Evolutionary conservation across 176 grass and related monocot species (phyloP).

Genomic region (Triticum urartu): DNA sequence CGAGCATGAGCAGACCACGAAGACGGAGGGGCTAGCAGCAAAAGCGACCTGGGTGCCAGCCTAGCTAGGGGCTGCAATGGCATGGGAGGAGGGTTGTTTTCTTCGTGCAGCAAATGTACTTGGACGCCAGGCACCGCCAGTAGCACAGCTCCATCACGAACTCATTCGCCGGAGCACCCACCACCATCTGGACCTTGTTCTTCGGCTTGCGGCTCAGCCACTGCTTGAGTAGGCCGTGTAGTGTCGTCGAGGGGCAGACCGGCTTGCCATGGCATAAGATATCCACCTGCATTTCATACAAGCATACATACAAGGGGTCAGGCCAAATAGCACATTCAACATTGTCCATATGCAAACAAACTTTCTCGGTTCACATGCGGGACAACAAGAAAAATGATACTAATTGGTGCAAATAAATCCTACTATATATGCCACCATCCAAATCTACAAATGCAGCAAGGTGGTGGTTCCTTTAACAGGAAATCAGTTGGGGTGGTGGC

Average conservation of each 20-base stretch:
- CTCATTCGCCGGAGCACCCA: slow-evolving; percentile 53
- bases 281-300: slow-evolving; percentile 47
- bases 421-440: neutral
- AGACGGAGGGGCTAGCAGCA: too few species aligned
- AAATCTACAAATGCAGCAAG: neutral
- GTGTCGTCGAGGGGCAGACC: slow-evolving; percentile 51
- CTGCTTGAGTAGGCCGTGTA: slow-evolving; percentile 51
- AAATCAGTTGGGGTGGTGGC: too few species aligned
- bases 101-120: neutral
- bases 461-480: neutral
- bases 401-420: neutral
- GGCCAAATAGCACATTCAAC: neutral
- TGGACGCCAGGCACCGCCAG: slow-evolving; percentile 28
- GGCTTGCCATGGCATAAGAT: slow-evolving; percentile 53
- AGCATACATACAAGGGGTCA: too few species aligned
- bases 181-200: slow-evolving; percentile 4
- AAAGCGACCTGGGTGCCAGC: too few species aligned
- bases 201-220: slow-evolving; percentile 46
- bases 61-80: neutral
- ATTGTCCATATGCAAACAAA: too few species aligned
- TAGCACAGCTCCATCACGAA: slow-evolving; percentile 84
- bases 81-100: neutral
- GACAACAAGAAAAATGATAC: neutral
- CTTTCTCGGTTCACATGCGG: neutral
- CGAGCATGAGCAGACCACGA: too few species aligned